Conservation (phyloP, 2,329 filamentous ascomycete genomes). For the Cladosporium sp. region DNA sequence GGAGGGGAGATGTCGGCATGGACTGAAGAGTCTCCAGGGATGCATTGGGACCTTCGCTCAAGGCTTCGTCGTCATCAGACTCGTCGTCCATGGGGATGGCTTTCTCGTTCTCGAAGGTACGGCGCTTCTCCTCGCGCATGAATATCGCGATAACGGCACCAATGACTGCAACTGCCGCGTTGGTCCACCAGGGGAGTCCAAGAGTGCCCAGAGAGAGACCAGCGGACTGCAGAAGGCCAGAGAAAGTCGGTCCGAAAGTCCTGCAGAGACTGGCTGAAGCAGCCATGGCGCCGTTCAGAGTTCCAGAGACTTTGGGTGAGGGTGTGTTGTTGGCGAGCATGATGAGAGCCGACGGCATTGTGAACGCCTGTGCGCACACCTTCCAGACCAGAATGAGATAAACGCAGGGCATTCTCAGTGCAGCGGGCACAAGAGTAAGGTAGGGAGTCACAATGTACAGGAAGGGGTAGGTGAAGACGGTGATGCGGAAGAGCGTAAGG, state of each 20-base stretch:
- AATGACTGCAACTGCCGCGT: conserved; percentile 71
- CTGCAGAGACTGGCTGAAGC: conserved; percentile 88
- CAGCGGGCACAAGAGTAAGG: conserved; percentile 76
- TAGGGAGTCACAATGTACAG: conserved; percentile 90
- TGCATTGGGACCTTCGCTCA: conserved; percentile 31
- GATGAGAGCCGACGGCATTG: conserved; percentile 88
- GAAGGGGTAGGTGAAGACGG: conserved; percentile 80
- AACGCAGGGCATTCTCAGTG: conserved; percentile 71
- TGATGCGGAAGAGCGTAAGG: conserved; percentile 77
- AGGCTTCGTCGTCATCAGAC: conserved; percentile 22
- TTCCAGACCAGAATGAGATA: conserved; percentile 84
- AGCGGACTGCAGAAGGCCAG: conserved; percentile 78
- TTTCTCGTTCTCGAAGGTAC: conserved; percentile 34
- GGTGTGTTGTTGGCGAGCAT: conserved; percentile 87
- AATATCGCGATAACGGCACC: conserved; percentile 75
- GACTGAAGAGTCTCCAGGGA: conserved; percentile 31
- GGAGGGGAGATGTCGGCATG: conserved; percentile 34
- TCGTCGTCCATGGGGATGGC: conserved; percentile 24
- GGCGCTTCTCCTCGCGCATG: conserved; percentile 53
- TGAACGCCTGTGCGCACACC: conserved; percentile 86
- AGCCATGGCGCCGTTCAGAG: conserved; percentile 88
- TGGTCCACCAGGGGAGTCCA: conserved; percentile 91
- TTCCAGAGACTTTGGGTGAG: conserved; percentile 80
- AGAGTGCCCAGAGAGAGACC: conserved; percentile 81
- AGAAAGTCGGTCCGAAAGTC: conserved; percentile 84